These are phyloP conservation scores for Astrephomene gubernaculifera DNA, from an alignment of 139 green algal genomes.

Conservation along the genomic window DNA sequence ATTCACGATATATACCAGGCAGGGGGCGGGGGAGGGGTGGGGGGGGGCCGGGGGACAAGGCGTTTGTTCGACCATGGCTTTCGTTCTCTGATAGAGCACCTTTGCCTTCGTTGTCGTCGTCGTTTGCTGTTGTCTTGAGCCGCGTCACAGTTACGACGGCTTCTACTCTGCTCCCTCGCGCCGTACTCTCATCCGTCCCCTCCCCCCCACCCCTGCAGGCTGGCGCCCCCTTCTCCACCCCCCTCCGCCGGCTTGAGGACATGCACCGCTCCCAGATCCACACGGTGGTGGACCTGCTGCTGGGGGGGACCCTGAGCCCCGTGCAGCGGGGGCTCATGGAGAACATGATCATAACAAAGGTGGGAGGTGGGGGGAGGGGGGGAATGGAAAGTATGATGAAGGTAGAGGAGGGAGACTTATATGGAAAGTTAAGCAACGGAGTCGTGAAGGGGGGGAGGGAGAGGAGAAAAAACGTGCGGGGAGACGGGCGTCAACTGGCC, in stretches of 20 bases:
- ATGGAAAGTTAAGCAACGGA: not conserved
- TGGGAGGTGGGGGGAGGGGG: not conserved
- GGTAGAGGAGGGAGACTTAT: not conserved
- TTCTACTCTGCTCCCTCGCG: not conserved
- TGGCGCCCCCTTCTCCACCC: slow-evolving; percentile 27
- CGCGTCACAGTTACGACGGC: not conserved
- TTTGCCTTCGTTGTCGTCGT: no score
- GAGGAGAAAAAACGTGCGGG: not conserved
- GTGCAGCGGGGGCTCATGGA: slow-evolving; percentile 53
- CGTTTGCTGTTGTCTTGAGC: no score
- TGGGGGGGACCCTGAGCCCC: slow-evolving; percentile 16
- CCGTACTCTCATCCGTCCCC: not conserved
- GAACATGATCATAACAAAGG: slow-evolving; percentile 59
- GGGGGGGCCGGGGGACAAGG: no score
- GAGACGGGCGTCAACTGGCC: no score
- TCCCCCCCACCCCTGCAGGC: not conserved
- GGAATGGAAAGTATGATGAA: no score
- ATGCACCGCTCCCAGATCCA: slow-evolving; percentile 40
- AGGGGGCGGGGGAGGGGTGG: not conserved
- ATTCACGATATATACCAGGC: slow-evolving; percentile 51
- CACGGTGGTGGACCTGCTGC: slow-evolving; percentile 50
- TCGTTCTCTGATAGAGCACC: no score
- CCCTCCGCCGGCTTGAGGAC: slow-evolving; percentile 37
- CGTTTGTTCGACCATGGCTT: no score
- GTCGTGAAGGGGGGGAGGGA: not conserved